A percentile compares a stretch with the other conserved stretches of the same genome.
These are phyloP conservation scores for Hypoxylon sp. DNA, from an alignment of 2,329 filamentous ascomycete genomes.

Conservation along the genomic window DNA sequence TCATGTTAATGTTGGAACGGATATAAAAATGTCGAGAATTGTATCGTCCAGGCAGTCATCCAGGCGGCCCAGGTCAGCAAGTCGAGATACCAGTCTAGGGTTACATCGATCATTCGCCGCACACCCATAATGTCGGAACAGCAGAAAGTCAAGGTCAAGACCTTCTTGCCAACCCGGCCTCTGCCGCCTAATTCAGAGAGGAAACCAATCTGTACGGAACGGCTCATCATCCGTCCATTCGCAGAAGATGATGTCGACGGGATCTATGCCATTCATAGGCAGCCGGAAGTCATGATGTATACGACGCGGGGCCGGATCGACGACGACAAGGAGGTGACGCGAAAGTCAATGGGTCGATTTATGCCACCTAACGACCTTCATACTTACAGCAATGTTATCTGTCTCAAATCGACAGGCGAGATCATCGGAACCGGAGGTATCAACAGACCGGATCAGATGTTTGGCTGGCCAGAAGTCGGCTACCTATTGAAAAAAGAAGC, in stretches of 20 bases:
- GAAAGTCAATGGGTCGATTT: constrained; percentile 53
- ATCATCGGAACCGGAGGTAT: constrained; percentile 64
- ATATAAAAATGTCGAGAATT: constrained; percentile 5
- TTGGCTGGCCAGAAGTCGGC: constrained; percentile 69
- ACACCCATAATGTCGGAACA: constrained; percentile 20
- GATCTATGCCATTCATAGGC: constrained; percentile 64
- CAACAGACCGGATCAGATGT: constrained; percentile 49
- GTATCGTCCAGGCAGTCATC: neutral
- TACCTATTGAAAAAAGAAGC: constrained; percentile 66
- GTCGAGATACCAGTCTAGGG: neutral
- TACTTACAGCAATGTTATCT: constrained; percentile 69
- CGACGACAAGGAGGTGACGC: constrained; percentile 58
- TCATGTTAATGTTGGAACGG: constrained; percentile 6
- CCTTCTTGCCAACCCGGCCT: constrained; percentile 59
- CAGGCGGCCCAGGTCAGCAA: neutral
- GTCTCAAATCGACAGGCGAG: constrained; percentile 59
- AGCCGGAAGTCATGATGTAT: constrained; percentile 73
- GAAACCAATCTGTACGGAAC: constrained; percentile 59
- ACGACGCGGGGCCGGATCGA: constrained; percentile 60
- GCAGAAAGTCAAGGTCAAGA: constrained; percentile 57
- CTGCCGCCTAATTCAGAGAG: constrained; percentile 57
- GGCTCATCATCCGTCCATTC: constrained; percentile 67
- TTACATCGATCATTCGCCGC: neutral
- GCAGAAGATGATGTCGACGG: constrained; percentile 61
- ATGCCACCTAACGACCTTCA: constrained; percentile 62